Conservation (phyloP, 805 yeast species). For the Vanderwaltozyma polyspora region DNA sequence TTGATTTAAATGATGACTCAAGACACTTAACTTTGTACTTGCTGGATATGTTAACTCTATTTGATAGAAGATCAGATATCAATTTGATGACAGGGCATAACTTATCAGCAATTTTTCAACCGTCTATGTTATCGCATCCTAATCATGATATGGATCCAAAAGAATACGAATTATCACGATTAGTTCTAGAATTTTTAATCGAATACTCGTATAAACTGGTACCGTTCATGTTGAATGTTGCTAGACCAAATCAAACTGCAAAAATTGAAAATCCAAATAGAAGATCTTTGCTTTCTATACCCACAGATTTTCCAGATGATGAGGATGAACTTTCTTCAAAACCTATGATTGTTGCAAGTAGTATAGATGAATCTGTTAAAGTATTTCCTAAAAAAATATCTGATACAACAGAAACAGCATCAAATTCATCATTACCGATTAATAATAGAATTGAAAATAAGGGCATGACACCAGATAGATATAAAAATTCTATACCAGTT, state of each 20-base stretch:
- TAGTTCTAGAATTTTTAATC: constrained; percentile 76
- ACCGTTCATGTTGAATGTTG: constrained; percentile 37
- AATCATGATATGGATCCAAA: constrained; percentile 80
- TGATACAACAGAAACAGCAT: not conserved
- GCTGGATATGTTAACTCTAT: constrained; percentile 72
- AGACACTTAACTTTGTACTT: constrained; percentile 75
- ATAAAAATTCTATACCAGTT: not conserved
- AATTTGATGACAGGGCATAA: constrained; percentile 87
- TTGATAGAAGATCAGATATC: constrained; percentile 57
- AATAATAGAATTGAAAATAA: no score
- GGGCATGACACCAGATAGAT: not conserved
- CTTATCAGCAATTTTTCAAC: constrained; percentile 91
- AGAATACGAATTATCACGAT: constrained; percentile 74
- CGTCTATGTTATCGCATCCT: constrained; percentile 83
- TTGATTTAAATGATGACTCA: constrained; percentile 56
- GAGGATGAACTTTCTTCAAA: not conserved
- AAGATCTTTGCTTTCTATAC: no score
- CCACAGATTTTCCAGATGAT: not conserved
- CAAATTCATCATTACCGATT: not conserved
- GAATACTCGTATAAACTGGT: constrained; percentile 70
- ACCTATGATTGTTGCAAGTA: not conserved
- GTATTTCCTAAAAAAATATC: not conserved
- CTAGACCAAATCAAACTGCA: constrained; percentile 2
- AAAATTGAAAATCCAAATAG: not conserved
- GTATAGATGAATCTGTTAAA: not conserved